Evolutionary conservation across 176 grass and related monocot species (phyloP), one percentile per base, ranked within the genome.

Genomic region (Phyllostachys edulis): DNA sequence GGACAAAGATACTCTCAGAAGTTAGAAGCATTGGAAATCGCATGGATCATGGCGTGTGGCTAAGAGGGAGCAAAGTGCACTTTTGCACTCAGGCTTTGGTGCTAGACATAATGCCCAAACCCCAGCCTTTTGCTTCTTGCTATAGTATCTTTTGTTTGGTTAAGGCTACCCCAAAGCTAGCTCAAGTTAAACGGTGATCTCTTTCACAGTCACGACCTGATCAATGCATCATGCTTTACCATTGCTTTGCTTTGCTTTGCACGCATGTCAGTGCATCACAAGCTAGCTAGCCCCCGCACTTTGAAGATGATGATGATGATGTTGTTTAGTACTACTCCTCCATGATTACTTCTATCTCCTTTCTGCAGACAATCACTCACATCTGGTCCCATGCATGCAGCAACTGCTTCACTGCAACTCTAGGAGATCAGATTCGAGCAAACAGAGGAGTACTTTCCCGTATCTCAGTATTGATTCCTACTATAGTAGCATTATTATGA

Each of bases 1-100:
- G 59, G 59, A 62, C 59, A 27, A 6, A 0, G 59, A 62, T 26
- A 62, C 59, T 26, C 3, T 5, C 0, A 61, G 6, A 23, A 8
- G 55, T 11, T 14, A 26, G 69, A 49, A 51, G 45, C 45, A 18
- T 50, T 51, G 24, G 45, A 50, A 73, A 73, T 11, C 1, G 44
- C 23, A n/a, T n/a, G 76, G 18, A 54, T 37, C 44, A 39, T 80
- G 3, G 4, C 36, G 24, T 69, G 4, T 13, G 32, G 13, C 6
- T 41, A 61, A 68, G 50, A 70, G n/a, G 71, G 9, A 4, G 38
- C 67, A 71, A 82, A 46, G 54, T 71, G 52, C 51, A 32, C 67
- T 34, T 82, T 61, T 29, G 9, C 38, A 12, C 16, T 5, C 80
- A 82, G 80, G 36, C 80, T 82, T 82, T 71, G 67, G 17, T 71